Evolutionary conservation across 345 rosid genomes (phyloP), one percentile per base, ranked within the genome.

Genomic region (Sisymbrium altissimum): DNA sequence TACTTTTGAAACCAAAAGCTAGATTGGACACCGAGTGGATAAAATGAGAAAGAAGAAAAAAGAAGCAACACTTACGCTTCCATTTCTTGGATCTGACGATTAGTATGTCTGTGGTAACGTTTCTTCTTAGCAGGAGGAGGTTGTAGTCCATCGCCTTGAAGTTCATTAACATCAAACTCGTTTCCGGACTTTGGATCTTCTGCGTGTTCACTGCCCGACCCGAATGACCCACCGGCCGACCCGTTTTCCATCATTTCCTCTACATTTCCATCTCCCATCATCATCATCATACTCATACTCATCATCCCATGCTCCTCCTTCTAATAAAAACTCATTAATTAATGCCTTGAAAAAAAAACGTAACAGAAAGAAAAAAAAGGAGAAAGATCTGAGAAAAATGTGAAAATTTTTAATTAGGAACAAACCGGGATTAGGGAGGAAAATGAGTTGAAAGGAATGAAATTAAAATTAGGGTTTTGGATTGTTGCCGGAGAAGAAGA

Each of bases 31-130:
- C 48, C 2, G 4, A 29, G 23, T 13, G 14, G 21, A 58, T 3
- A 14, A 50, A 50, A 18, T 33, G 9, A 55, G 18, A 15, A n/a
- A 13, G 25, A 44, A 57, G 18, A 15, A n/a, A 13, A 18, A 44
- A 57, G 9, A 10, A 6, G 9, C 41, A 18, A 68, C 33, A 58
- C 88, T 35, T 95, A 95, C 99, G 94, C 82, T 87, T 95, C 98
- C 97, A 95, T 84, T 81, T 92, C 94, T 82, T 87, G 91, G 87
- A 95, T 95, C 92, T 95, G 99, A 41, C 83, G 90, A 64, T 87
- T 80, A 68, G 97, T 94, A 80, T 94, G 98, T 27, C 98, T 77
- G 44, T 94, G 97, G 78, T 92, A 90, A 57, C 96, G 97, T 80
- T 95, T 92, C 86, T 87, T 95, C 86, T 95, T 92, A 5, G 73